Base-by-base conservation (phyloP, 331 rosid species). In the Ulmus americana region DNA sequence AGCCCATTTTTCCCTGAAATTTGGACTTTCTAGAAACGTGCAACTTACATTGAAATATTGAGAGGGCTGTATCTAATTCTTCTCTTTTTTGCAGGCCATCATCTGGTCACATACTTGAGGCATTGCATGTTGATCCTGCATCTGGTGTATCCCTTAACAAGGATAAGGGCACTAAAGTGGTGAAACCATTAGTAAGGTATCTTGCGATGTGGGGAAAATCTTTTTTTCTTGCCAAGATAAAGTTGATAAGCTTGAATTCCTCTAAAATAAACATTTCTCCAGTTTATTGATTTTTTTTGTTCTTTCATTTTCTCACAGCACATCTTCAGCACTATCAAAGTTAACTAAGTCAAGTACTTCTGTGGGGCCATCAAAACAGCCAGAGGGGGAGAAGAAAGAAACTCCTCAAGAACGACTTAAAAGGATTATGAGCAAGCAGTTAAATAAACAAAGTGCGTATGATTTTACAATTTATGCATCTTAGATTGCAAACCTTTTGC, bases 371-470 rank as follows among this genome's bases (percentile, higher is more conserved):
- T 71, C 76, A 64, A 87, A 92, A 70, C 88, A 72, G 79, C 96
- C 64, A 74, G 88, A 65, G 39, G 95, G 78, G 70, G 97, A 85
- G 86, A 94, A 87, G 85, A 94, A 94, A 79, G 97, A 94, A 85
- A 94, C 99, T 59, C 99, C 99, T 67, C 99, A 90, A 74, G 99
- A 94, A 81, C 82, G 99, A 62, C 95, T 94, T 14, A 94, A 90
- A 77, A 82, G 99, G 76, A 94, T 94, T 77, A 94, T 90, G 99
- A 94, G 86, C 81, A 88, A 63, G 74, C 99, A 94, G 72, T 85
- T 94, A 41, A 94, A 87, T 71, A 90, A 94, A 68, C 97, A 94
- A 79, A 94, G 97, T 94, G 87, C 49, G 35, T 28, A 28, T 28
- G 35, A 28, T 44, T 9, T 64, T 16, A n/a, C 53, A 54, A 28